Evolutionary conservation across 2,329 filamentous ascomycete species (phyloP).

Genomic region (Fusarium sp.): DNA sequence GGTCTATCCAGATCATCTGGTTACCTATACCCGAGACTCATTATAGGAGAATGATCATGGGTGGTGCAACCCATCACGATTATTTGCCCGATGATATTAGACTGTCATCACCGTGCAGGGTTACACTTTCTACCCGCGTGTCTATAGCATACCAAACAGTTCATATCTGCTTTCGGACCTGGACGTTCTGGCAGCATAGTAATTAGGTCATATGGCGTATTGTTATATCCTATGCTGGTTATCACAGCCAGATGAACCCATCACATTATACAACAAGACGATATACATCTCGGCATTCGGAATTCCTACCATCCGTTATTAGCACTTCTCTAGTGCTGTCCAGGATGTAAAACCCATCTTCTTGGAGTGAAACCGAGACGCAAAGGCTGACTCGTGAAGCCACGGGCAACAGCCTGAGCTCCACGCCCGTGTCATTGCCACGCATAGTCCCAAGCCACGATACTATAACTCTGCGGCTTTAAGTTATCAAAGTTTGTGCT

Average conservation of each 20-base stretch:
- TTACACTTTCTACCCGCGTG: not conserved
- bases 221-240: not conserved
- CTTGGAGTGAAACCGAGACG: not conserved
- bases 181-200: not conserved
- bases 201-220: not conserved
- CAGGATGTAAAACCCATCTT: not conserved
- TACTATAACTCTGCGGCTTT: not conserved
- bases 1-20: not conserved
- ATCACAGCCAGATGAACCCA: not conserved
- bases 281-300: not conserved
- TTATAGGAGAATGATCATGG: slow-evolving; percentile 5
- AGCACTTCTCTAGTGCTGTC: not conserved
- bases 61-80: slow-evolving; percentile 6
- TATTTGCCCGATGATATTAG: not conserved
- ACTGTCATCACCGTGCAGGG: slow-evolving; percentile 6
- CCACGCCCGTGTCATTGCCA: not conserved
- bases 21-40: slow-evolving; percentile 4
- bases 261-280: not conserved
- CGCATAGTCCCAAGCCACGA: not conserved
- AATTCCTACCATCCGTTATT: not conserved
- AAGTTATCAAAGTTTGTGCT: slow-evolving; percentile 16
- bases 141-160: not conserved
- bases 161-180: not conserved
- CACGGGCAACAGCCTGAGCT: slow-evolving; percentile 2
- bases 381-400: slow-evolving; percentile 32